Conservation (phyloP, 2,329 filamentous ascomycete species). For the Microdochium bolleyi region DNA sequence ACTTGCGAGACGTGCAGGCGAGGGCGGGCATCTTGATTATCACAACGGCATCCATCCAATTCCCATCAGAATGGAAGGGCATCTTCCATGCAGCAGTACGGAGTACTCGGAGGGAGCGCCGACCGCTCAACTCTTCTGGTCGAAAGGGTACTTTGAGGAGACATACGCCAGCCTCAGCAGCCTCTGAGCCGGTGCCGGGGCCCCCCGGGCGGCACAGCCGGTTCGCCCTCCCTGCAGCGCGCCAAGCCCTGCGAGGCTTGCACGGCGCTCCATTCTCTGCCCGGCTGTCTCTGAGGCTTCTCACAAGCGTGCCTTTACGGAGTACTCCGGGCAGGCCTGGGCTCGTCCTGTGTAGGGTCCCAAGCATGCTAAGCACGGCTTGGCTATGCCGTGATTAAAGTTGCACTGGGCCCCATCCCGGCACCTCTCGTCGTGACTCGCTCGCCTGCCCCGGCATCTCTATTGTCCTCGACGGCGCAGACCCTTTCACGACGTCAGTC, state of each 20-base stretch:
- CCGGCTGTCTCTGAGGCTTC: neutral
- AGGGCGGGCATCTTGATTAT: too few relatives aligned
- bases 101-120: too few relatives aligned
- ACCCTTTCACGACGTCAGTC: neutral
- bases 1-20: too few relatives aligned
- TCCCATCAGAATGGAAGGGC: too few relatives aligned
- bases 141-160: too few relatives aligned
- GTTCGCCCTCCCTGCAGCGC: neutral
- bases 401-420: neutral
- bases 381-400: neutral
- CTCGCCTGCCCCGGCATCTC: neutral
- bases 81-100: too few relatives aligned
- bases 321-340: too few relatives aligned
- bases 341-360: neutral
- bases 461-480: neutral
- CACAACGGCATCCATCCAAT: too few relatives aligned
- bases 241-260: neutral
- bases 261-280: neutral
- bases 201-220: too few relatives aligned
- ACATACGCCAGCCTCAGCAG: too few relatives aligned
- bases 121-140: too few relatives aligned
- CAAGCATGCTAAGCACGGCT: neutral
- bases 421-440: neutral
- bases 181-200: too few relatives aligned
- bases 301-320: neutral